Evolutionary conservation across 2,329 filamentous ascomycete species (phyloP).

Genomic region (Pseudogymnoascus sp.): DNA sequence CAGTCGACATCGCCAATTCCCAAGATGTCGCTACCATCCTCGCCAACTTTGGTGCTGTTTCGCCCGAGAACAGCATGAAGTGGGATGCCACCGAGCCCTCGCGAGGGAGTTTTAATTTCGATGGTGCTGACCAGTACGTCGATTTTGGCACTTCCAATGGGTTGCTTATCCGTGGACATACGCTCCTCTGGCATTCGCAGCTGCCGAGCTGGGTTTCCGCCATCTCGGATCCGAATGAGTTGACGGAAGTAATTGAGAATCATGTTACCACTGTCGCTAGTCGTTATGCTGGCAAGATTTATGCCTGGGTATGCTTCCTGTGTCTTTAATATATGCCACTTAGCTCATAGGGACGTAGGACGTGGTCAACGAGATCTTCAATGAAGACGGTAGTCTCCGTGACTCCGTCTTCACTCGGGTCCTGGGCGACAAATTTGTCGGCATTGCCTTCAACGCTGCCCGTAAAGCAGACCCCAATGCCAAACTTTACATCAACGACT

Average conservation of each 20-base stretch:
- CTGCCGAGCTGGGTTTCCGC: constrained; percentile 50
- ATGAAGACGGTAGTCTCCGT: constrained; percentile 39
- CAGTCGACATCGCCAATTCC: no score
- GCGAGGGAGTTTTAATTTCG: constrained; percentile 46
- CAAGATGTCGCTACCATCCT: constrained; percentile 33
- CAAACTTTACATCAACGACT: constrained; percentile 66
- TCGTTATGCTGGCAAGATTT: constrained; percentile 55
- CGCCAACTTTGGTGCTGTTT: constrained; percentile 55
- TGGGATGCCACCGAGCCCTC: constrained; percentile 50
- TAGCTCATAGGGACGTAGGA: constrained; percentile 36
- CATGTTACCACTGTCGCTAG: constrained; percentile 51
- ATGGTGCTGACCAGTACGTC: constrained; percentile 48
- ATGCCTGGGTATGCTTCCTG: constrained; percentile 24
- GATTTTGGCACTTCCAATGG: constrained; percentile 48
- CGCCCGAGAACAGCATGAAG: constrained; percentile 63
- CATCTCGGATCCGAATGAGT: constrained; percentile 41
- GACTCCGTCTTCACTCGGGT: constrained; percentile 57
- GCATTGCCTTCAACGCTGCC: constrained; percentile 55
- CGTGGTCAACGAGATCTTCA: constrained; percentile 58
- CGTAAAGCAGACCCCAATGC: constrained; percentile 53
- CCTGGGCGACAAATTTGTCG: constrained; percentile 61
- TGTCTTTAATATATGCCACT: no score
- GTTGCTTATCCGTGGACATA: constrained; percentile 56
- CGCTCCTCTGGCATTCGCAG: constrained; percentile 56
- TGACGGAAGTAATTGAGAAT: constrained; percentile 49